A percentile compares a stretch with the other conserved stretches of the same genome.
These are phyloP conservation scores for Fusarium marasasianum DNA, from an alignment of 2,329 filamentous ascomycete species.

Conservation along the genomic window DNA sequence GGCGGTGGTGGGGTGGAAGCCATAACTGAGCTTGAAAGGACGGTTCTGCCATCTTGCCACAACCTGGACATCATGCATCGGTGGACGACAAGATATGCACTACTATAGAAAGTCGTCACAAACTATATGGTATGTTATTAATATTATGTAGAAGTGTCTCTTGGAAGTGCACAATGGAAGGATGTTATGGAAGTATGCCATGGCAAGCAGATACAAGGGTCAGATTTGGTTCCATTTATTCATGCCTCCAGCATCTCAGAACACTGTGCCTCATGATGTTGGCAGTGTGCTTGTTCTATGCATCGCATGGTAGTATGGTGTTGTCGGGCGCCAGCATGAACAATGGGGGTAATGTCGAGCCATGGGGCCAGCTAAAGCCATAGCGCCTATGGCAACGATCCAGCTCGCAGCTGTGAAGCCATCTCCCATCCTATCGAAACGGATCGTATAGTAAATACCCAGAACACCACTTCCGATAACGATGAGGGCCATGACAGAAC, in stretches of 20 bases:
- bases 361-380: neutral
- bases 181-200: neutral
- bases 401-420: neutral
- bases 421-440: neutral
- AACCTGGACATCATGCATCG: accelerated
- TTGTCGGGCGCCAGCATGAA: neutral
- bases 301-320: neutral
- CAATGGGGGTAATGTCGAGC: neutral
- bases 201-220: too few species aligned
- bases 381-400: neutral
- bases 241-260: accelerated
- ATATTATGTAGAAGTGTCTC: too few species aligned
- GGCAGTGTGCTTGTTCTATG: neutral
- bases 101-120: too few species aligned
- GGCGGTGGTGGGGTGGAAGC: neutral
- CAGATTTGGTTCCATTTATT: too few species aligned
- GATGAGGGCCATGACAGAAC: neutral
- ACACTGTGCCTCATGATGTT: neutral
- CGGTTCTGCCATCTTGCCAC: accelerated
- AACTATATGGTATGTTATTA: too few species aligned
- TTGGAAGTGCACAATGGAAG: too few species aligned
- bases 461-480: neutral
- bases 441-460: neutral
- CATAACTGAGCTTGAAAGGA: neutral
- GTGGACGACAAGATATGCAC: neutral